Evolutionary conservation across 441 rosid genomes (phyloP).

Genomic region (Isatis lusitanica): DNA sequence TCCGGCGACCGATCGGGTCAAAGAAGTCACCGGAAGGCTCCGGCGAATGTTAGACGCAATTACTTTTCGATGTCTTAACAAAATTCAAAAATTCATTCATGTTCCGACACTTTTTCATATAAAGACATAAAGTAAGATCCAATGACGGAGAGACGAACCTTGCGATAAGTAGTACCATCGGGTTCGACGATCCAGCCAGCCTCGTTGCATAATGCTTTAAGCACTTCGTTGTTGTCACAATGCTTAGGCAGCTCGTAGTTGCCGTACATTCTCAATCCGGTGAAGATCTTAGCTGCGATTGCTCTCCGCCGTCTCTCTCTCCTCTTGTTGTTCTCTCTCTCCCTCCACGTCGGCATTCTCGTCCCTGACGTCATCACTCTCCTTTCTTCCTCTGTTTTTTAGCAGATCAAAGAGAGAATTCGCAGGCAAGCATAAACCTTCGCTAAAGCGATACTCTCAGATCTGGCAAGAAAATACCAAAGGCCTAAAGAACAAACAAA

Average conservation of each 20-base stretch:
- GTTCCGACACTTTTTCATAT: background rate
- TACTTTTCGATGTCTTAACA: background rate
- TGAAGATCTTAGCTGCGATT: slow-evolving; percentile 91
- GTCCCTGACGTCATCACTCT: slow-evolving; percentile 77
- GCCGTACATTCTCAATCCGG: slow-evolving; percentile 89
- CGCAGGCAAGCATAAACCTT: background rate
- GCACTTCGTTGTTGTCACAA: slow-evolving; percentile 97
- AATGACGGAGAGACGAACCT: slow-evolving; percentile 47
- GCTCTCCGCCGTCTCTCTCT: slow-evolving; percentile 95
- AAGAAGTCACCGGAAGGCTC: background rate
- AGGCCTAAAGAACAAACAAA: background rate
- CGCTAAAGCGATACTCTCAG: background rate
- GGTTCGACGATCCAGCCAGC: slow-evolving; percentile 99
- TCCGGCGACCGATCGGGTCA: background rate
- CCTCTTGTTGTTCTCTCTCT: slow-evolving; percentile 92
- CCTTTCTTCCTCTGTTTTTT: background rate
- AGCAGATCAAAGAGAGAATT: slow-evolving; percentile 27
- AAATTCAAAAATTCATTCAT: background rate
- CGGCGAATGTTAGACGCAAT: background rate
- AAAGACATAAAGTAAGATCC: background rate
- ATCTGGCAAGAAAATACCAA: slow-evolving; percentile 5
- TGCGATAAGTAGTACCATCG: slow-evolving; percentile 96
- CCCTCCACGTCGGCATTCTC: slow-evolving; percentile 95
- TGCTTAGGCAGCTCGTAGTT: slow-evolving; percentile 95
- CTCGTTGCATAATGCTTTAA: slow-evolving; percentile 90